phyloP scores from a whole-genome alignment of 139 green algal genomes.

The Tetraselmis chui region DNA sequence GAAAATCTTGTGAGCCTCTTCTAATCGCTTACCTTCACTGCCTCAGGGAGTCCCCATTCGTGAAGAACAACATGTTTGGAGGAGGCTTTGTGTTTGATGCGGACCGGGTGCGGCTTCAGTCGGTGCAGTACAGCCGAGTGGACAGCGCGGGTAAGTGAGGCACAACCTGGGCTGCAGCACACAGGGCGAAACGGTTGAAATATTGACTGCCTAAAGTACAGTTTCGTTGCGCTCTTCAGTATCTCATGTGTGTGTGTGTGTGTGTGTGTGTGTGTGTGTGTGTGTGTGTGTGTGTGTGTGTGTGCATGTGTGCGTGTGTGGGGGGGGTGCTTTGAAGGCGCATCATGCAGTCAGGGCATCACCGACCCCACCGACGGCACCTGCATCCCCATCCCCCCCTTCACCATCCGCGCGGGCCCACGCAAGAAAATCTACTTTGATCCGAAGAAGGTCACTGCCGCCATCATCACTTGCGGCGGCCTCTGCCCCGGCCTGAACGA shows the following conservation, averaged over 20 bases:
- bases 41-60: constrained; percentile 63
- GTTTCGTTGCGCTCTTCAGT: too few species aligned
- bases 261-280: too few species aligned
- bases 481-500: constrained; percentile 95
- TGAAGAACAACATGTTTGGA: constrained; percentile 64
- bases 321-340: too few species aligned
- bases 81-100: constrained; percentile 55
- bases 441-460: constrained; percentile 70
- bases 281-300: too few species aligned
- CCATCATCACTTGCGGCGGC: constrained; percentile 88
- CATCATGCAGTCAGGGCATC: constrained; percentile 2
- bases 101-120: neutral
- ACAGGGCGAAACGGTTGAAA: too few species aligned
- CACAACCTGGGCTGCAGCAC: too few species aligned
- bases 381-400: constrained; percentile 64
- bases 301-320: neutral
- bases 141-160: neutral
- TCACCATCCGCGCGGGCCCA: constrained; percentile 67
- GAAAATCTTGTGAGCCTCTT: too few species aligned
- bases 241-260: too few species aligned
- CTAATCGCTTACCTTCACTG: too few species aligned
- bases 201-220: too few species aligned
- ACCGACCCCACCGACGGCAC: constrained; percentile 40
- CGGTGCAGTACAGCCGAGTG: neutral
- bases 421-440: constrained; percentile 74